Evolutionary conservation across 345 rosid genomes (phyloP).

Genomic region (Linum tenue): DNA sequence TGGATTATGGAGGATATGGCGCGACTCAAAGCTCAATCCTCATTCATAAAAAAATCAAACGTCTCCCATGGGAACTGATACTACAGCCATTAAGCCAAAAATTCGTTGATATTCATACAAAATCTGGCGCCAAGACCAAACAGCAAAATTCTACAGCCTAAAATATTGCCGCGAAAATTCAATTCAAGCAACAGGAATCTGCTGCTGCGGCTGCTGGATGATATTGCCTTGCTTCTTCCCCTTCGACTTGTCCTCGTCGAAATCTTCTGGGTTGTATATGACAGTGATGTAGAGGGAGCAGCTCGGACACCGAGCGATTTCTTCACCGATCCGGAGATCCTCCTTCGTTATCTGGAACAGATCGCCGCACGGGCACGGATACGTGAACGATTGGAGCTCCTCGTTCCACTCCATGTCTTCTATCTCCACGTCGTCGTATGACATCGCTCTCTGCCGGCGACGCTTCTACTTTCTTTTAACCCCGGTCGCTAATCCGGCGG

Average conservation of each 20-base stretch:
- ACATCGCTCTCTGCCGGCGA: constrained; percentile 32
- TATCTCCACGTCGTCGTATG: constrained; percentile 97
- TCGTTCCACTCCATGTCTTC: constrained; percentile 97
- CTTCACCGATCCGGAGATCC: constrained; percentile 76
- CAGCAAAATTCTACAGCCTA: no score
- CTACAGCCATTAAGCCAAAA: no score
- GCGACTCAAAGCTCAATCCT: no score
- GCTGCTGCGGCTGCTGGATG: constrained; percentile 28
- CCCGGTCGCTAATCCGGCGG: background rate
- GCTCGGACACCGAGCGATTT: constrained; percentile 82
- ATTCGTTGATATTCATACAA: no score
- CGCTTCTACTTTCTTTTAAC: background rate
- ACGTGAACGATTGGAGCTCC: constrained; percentile 65
- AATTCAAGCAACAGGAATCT: constrained; percentile 51
- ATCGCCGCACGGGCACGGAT: constrained; percentile 94
- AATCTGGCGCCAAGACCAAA: no score
- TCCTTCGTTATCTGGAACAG: constrained; percentile 84
- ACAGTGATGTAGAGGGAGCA: constrained; percentile 89
- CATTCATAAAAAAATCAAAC: no score
- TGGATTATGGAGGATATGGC: no score
- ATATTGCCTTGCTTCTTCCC: constrained; percentile 23
- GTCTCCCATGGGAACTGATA: no score
- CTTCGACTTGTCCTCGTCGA: constrained; percentile 27
- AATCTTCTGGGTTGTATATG: constrained; percentile 76
- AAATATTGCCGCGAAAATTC: no score